A percentile compares a stretch with the other conserved stretches of the same genome.
phyloP scores from a whole-genome alignment of 192 early-diverging fungal genomes.

The Coemansia sp. region DNA sequence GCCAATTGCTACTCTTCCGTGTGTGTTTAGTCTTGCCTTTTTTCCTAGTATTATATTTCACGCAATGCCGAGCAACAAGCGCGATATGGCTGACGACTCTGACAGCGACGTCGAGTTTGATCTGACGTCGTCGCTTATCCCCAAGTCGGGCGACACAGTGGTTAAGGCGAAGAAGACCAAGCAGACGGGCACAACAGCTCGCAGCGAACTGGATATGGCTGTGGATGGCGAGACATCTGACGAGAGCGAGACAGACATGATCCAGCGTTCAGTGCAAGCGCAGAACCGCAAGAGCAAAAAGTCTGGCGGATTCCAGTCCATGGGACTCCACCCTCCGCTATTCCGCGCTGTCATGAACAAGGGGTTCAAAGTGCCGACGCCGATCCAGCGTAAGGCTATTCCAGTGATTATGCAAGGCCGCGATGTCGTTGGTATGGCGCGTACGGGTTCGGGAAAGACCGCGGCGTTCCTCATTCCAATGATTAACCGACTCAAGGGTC shows the following conservation, averaged over 20 bases:
- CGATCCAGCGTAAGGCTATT: slow-evolving; percentile 95
- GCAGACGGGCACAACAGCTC: neutral
- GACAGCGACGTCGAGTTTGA: slow-evolving; percentile 57
- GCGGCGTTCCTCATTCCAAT: slow-evolving; percentile 95
- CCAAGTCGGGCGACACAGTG: slow-evolving; percentile 23
- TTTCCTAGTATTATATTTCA: slow-evolving; percentile 4
- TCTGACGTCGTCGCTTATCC: slow-evolving; percentile 55
- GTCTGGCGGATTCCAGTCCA: slow-evolving; percentile 97
- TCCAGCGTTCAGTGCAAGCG: slow-evolving; percentile 47
- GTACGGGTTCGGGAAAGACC: slow-evolving; percentile 98
- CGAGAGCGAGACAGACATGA: slow-evolving; percentile 44
- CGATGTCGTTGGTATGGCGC: slow-evolving; percentile 98
- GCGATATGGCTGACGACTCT: slow-evolving; percentile 17
- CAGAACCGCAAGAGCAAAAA: slow-evolving; percentile 94
- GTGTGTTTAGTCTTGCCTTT: neutral
- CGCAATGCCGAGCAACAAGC: slow-evolving; percentile 17
- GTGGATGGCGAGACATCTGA: slow-evolving; percentile 14
- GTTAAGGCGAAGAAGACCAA: slow-evolving; percentile 15
- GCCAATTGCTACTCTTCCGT: neutral
- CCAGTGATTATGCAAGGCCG: slow-evolving; percentile 89
- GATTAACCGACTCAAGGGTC: slow-evolving; percentile 82
- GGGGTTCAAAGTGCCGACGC: slow-evolving; percentile 98
- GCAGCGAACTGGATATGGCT: neutral
- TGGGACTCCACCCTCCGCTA: slow-evolving; percentile 86
- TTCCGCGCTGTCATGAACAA: slow-evolving; percentile 89